Percentiles rank a stretch among this genome's conserved stretches.
Evolutionary conservation across 2,329 filamentous ascomycete genomes (phyloP).

Genomic region (Diaporthe vexans): DNA sequence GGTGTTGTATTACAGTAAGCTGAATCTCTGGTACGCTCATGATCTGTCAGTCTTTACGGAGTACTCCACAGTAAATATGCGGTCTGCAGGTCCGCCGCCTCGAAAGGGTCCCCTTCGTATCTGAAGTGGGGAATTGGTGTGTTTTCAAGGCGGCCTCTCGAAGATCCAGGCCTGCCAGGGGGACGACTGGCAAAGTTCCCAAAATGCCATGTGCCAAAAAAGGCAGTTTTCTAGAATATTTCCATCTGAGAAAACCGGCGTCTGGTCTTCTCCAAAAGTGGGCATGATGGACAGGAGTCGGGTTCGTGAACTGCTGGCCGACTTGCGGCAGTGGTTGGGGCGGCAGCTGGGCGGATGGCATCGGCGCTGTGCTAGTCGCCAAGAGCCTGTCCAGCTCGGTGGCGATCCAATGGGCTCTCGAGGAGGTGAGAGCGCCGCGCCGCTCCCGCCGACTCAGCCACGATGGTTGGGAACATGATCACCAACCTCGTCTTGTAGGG

Average conservation of each 20-base stretch:
- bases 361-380: neutral
- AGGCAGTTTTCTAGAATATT: conserved; percentile 31
- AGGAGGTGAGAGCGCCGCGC: conserved; percentile 4
- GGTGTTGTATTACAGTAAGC: conserved; percentile 4
- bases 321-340: neutral
- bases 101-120: conserved; percentile 12
- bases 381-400: conserved; percentile 10
- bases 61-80: conserved; percentile 15
- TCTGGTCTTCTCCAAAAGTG: neutral
- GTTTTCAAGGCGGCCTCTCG: conserved; percentile 31
- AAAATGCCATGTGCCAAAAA: conserved; percentile 25
- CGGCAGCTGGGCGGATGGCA: too few species aligned
- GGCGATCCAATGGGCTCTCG: conserved; percentile 26
- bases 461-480: conserved; percentile 19
- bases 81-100: conserved; percentile 19
- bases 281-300: conserved; percentile 20
- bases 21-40: neutral
- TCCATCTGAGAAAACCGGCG: neutral
- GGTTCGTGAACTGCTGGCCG: neutral
- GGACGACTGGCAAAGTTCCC: neutral
- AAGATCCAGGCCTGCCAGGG: neutral
- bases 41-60: conserved; percentile 15
- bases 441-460: conserved; percentile 32
- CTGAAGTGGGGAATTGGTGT: neutral
- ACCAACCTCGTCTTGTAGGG: conserved; percentile 3